Evolutionary conservation across 2,329 filamentous ascomycete species (phyloP), one percentile per base, ranked within the genome.

Genomic region (Hortaea werneckii): DNA sequence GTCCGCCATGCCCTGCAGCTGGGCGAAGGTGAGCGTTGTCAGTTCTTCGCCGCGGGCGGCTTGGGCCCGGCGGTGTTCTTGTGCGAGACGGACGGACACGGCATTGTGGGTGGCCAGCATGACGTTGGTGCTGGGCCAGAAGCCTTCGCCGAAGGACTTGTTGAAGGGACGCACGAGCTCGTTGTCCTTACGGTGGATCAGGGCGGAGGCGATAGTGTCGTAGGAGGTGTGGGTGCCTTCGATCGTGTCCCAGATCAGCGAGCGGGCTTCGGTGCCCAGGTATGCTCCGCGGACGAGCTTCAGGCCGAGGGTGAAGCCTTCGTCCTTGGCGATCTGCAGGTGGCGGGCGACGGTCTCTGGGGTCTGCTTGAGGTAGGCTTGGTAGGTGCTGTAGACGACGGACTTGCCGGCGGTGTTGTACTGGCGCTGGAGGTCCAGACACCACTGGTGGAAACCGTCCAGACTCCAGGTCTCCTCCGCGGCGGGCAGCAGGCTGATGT

Each of bases 1-100:
- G 56, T 96, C 90, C 1, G 90, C 90, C 90, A 96, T 96, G 37
- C 90, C 89, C 70, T 90, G 85, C 1, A 95, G 77, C 68, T 95
- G 89, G 2, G 85, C 85, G 63, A 87, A 88, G 0, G 68, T 65
- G 7, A 79, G 65, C 2, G 72, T 67, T 1, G 76, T 71, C 4
- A 69, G 69, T 2, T 65, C 37, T 50, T 72, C 50, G 37, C 65
- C 59, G 4, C 58, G 59, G 38, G 56, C 53, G 28, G 65, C 54
- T 42, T 77, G 74, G 13, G 66, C 53, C 39, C 70, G 67, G 43
- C 75, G 72, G 7, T 78, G 65, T 5, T 63, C 57, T 46, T 73
- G 70, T 1, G 76, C 77, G 32, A 68, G 67, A 30, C 67, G 54
- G 6, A 94, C 82, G 4, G 84, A 86, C 37, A 77, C 76, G 41